A percentile compares a stretch with the other conserved stretches of the same genome.
These are phyloP conservation scores for Plantago rigida DNA, from an alignment of 305 asterid genomes.

Conservation along the genomic window DNA sequence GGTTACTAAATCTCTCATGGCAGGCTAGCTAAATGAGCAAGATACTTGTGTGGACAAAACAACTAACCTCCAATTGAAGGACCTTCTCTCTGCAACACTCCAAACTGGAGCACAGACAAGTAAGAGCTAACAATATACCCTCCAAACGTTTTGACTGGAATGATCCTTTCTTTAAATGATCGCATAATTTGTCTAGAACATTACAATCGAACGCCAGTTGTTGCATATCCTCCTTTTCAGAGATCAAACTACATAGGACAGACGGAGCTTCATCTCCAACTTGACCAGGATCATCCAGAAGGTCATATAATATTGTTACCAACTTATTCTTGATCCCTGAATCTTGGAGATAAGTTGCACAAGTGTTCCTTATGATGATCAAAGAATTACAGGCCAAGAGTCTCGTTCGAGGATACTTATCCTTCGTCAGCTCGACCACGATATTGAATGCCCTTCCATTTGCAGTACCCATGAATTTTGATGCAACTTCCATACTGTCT, in stretches of 20 bases:
- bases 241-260: constrained; percentile 61
- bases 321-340: constrained; percentile 46
- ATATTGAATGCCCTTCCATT: constrained; percentile 56
- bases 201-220: constrained; percentile 59
- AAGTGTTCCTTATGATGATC: constrained; percentile 58
- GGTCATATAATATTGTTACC: constrained; percentile 61
- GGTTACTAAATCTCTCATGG: not conserved
- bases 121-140: constrained; percentile 70
- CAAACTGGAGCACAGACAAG: constrained; percentile 68
- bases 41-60: constrained; percentile 17
- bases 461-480: constrained; percentile 56
- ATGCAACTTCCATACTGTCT: constrained; percentile 63
- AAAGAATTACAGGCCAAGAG: constrained; percentile 76
- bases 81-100: constrained; percentile 78
- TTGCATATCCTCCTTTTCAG: constrained; percentile 76
- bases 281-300: constrained; percentile 80
- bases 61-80: constrained; percentile 55
- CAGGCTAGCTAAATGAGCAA: constrained; percentile 12
- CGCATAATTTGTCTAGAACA: constrained; percentile 55
- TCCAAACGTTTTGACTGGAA: constrained; percentile 52
- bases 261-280: constrained; percentile 90
- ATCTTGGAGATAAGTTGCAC: constrained; percentile 50
- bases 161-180: constrained; percentile 46
- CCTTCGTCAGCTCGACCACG: constrained; percentile 61
- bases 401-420: constrained; percentile 71